Evolutionary conservation across 805 yeast genomes (phyloP).

Genomic region (Metschnikowia lachancei): DNA sequence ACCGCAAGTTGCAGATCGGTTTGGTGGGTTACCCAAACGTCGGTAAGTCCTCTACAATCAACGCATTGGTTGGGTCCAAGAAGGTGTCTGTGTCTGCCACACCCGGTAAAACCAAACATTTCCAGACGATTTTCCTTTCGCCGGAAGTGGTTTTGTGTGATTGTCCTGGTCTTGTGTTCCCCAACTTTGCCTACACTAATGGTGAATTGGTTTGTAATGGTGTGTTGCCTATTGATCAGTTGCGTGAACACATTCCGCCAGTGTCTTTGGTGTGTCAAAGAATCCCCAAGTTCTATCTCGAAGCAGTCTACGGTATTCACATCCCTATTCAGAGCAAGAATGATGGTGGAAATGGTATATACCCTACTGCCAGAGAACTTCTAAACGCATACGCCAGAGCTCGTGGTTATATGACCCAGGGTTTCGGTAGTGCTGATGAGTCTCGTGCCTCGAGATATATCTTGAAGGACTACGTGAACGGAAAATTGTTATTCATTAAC

Average conservation of each 20-base stretch:
- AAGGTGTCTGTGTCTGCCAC: conserved; percentile 98
- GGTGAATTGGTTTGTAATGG: conserved; percentile 98
- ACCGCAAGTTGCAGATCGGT: conserved; percentile 76
- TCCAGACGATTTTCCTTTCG: conserved; percentile 88
- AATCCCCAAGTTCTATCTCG: conserved; percentile 83
- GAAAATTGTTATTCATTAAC: conserved; percentile 76
- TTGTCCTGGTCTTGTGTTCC: conserved; percentile 99
- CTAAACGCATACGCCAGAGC: conserved; percentile 92
- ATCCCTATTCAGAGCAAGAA: conserved; percentile 70
- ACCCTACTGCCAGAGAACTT: conserved; percentile 85
- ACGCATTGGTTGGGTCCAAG: conserved; percentile 93
- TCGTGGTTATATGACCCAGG: conserved; percentile 96
- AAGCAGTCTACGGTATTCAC: conserved; percentile 90
- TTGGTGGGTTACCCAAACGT: conserved; percentile 95
- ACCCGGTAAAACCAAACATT: conserved; percentile 98
- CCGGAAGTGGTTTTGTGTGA: conserved; percentile 86
- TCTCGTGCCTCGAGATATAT: conserved; percentile 90
- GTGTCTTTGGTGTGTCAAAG: conserved; percentile 79
- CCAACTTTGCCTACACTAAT: conserved; percentile 93
- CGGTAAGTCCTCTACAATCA: conserved; percentile 96
- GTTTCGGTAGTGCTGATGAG: conserved; percentile 95
- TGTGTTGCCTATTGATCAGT: conserved; percentile 96
- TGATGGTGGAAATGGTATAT: conserved; percentile 82
- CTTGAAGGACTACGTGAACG: conserved; percentile 91
- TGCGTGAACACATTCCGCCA: conserved; percentile 90